These are phyloP conservation scores for Kwoniella botswanensis DNA, from an alignment of 768 basidiomycete genomes.

Conservation along the genomic window DNA sequence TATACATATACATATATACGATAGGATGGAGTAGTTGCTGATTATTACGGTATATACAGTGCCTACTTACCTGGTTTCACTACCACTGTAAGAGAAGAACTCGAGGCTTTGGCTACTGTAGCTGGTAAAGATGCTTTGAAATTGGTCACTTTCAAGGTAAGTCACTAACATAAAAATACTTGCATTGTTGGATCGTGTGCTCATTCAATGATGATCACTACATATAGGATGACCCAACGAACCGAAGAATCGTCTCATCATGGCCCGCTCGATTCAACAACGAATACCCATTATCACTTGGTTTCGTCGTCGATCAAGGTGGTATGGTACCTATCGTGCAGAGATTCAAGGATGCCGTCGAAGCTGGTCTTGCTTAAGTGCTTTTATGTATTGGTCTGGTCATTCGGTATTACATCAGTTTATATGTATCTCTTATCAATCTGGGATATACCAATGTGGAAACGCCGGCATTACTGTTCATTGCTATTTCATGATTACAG, in stretches of 20 bases:
- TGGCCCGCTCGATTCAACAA: conserved; percentile 57
- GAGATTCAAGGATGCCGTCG: conserved; percentile 55
- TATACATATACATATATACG: background rate
- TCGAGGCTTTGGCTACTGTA: conserved; percentile 53
- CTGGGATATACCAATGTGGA: background rate
- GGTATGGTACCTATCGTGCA: conserved; percentile 56
- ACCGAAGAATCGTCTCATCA: conserved; percentile 56
- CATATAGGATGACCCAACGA: conserved; percentile 53
- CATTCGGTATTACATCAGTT: background rate
- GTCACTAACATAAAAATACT: background rate
- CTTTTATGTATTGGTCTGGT: background rate
- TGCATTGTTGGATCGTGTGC: background rate
- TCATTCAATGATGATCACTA: background rate
- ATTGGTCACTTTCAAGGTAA: conserved; percentile 51
- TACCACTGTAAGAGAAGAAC: conserved; percentile 52
- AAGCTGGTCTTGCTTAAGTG: conserved; percentile 48
- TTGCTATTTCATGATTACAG: no score
- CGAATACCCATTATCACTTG: conserved; percentile 49
- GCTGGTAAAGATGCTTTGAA: conserved; percentile 54
- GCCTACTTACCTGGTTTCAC: conserved; percentile 57
- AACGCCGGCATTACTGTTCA: no score
- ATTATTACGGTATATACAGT: background rate
- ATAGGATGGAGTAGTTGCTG: background rate
- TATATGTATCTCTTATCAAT: conserved; percentile 4
- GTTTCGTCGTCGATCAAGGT: conserved; percentile 54